Evolutionary conservation across 805 yeast species (phyloP).

Genomic region (Yueomyces sinensis): DNA sequence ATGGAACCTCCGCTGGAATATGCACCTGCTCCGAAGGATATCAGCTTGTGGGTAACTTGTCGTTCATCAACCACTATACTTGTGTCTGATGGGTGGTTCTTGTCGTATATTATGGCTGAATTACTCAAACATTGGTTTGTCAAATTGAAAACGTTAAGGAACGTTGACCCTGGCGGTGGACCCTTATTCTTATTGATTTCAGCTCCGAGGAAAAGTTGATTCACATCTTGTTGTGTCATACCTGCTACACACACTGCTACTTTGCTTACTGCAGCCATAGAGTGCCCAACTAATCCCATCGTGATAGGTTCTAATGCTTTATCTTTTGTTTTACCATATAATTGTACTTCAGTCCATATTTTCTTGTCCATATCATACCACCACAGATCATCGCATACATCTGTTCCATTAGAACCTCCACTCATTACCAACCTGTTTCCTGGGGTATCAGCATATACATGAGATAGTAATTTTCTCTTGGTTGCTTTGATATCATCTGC

Average conservation of each 20-base stretch:
- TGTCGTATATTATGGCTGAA: background rate
- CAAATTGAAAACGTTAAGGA: constrained; percentile 13
- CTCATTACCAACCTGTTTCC: constrained; percentile 16
- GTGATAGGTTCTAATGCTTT: constrained; percentile 6
- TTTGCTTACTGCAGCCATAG: constrained; percentile 14
- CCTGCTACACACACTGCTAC: constrained; percentile 18
- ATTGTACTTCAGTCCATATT: constrained; percentile 24
- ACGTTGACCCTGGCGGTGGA: constrained; percentile 1
- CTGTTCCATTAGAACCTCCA: constrained; percentile 26
- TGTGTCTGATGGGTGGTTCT: background rate
- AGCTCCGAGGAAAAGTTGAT: constrained; percentile 3
- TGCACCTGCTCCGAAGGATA: background rate
- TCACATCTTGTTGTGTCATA: constrained; percentile 13
- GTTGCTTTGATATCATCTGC: background rate
- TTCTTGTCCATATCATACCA: constrained; percentile 32
- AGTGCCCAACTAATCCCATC: constrained; percentile 19
- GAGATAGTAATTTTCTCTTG: no score
- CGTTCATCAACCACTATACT: no score
- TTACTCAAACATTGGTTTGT: constrained; percentile 12
- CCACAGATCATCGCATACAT: constrained; percentile 37
- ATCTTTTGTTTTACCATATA: constrained; percentile 8
- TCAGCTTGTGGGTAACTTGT: background rate
- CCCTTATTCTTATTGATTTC: background rate
- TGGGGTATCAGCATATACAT: background rate
- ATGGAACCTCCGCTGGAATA: background rate